phyloP scores from a whole-genome alignment of 306 rosid genomes.

The Vigna radiata region DNA sequence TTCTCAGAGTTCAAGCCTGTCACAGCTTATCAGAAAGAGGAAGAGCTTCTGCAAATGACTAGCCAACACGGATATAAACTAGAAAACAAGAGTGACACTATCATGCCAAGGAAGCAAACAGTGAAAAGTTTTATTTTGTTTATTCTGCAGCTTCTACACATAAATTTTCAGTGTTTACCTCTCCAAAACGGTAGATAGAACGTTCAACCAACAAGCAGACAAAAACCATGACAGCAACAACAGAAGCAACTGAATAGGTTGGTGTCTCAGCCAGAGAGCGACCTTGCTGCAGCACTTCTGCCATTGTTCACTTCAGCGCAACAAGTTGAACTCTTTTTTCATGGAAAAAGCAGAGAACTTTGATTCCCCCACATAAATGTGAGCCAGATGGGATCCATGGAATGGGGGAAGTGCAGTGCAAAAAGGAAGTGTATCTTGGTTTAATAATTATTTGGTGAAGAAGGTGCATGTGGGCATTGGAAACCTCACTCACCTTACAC shows the following conservation, averaged over 20 bases:
- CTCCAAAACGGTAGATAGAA: conserved; percentile 81
- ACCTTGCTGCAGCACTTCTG: conserved; percentile 51
- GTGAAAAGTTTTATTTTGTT: not conserved
- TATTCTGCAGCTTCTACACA: not conserved
- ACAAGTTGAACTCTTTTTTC: conserved; percentile 39
- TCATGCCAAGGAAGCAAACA: not conserved
- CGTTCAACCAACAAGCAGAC: conserved; percentile 82
- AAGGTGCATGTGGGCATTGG: conserved; percentile 50
- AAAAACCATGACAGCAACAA: conserved; percentile 87
- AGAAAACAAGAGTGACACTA: not conserved
- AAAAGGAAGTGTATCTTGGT: conserved; percentile 29
- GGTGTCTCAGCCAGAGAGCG: conserved; percentile 95
- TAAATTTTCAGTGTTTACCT: conserved; percentile 49
- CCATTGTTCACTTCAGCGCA: conserved; percentile 47
- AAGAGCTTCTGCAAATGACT: not conserved
- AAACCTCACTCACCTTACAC: conserved; percentile 34
- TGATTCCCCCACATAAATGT: conserved; percentile 31
- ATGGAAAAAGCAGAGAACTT: not conserved
- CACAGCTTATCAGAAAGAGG: not conserved
- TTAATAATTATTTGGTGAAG: conserved; percentile 37
- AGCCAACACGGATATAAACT: not conserved
- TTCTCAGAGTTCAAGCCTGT: not conserved
- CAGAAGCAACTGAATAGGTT: conserved; percentile 94
- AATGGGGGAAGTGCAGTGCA: conserved; percentile 48
- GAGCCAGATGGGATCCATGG: conserved; percentile 54